Evolutionary conservation across 768 basidiomycete species (phyloP), one percentile per base, ranked within the genome.

Genomic region (Lanmaoa rubissima): DNA sequence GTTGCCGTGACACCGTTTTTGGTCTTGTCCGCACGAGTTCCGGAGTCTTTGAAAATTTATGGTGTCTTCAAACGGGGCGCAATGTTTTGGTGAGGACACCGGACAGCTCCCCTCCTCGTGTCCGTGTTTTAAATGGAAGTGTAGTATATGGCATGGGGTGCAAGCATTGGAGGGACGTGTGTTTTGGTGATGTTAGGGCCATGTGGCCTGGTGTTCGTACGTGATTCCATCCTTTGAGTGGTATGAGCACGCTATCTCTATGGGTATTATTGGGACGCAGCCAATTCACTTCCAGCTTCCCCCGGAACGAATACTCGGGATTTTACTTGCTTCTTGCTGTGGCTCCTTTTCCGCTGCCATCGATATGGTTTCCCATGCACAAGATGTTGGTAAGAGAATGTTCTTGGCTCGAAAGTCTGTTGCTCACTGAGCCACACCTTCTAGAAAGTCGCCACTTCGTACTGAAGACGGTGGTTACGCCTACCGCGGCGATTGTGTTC

Each of bases 121-220:
- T 54, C 19, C 21, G 46, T 34, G 34, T 53, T 50, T 62, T 48
- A 61, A 64, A 52, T 49, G 53, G 55, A 52, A 43, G 53, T 55
- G 24, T 61, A 86, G 85, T 61, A 80, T 88, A 42, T 88, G 88
- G 87, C 88, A 88, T 66, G 87, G 87, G 28, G 87, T 90, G 11
- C 87, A 90, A 89, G 87, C 72, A 89, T 93, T 58, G 91, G 91
- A n/a, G 90, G 90, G 14, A 78, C 80, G 60, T 92, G 89, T 64
- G 78, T 92, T 60, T 78, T 84, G 55, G 82, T 89, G 39, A 84
- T 92, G 80, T 8, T 94, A 36, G 84, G 40, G 79, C 88, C 11
- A 87, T 93, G 71, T 92, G 85, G 83, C 92, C 88, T 0, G 83
- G 83, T 54, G 78, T 88, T 54, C 83, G 85, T 86, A 61, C 61